phyloP scores from a whole-genome alignment of 2,329 filamentous ascomycete genomes.

The Colletotrichum sp. region DNA sequence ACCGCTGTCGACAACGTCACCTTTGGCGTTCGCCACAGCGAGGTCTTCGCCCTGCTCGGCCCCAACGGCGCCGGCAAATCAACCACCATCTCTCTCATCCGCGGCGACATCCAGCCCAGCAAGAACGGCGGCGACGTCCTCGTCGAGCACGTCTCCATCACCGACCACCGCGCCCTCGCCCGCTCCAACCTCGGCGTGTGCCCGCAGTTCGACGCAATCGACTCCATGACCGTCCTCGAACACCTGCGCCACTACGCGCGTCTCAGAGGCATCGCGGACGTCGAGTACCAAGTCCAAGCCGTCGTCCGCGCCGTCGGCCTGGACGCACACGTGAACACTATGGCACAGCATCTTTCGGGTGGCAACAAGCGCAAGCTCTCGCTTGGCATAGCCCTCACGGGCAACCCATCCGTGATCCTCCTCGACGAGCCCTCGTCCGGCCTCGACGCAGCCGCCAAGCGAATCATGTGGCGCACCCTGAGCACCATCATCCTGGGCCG shows the following conservation, averaged over 20 bases:
- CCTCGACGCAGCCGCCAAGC: slow-evolving; percentile 88
- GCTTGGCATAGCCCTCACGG: slow-evolving; percentile 89
- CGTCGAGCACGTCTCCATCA: slow-evolving; percentile 79
- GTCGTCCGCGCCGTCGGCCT: slow-evolving; percentile 83
- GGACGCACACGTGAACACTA: slow-evolving; percentile 70
- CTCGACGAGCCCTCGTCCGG: slow-evolving; percentile 90
- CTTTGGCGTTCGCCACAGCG: slow-evolving; percentile 78
- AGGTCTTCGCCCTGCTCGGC: slow-evolving; percentile 88
- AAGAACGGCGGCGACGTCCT: slow-evolving; percentile 77
- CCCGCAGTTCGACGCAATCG: slow-evolving; percentile 86
- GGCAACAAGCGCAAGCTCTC: slow-evolving; percentile 93
- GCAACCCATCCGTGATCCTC: slow-evolving; percentile 85
- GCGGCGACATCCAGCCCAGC: slow-evolving; percentile 81
- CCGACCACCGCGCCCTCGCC: slow-evolving; percentile 73
- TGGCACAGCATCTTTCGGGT: slow-evolving; percentile 81
- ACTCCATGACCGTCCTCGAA: slow-evolving; percentile 87
- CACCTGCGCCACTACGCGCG: slow-evolving; percentile 89
- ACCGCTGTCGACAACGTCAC: slow-evolving; percentile 88
- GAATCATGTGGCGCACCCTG: slow-evolving; percentile 91
- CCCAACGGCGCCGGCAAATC: slow-evolving; percentile 93
- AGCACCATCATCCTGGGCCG: slow-evolving; percentile 75
- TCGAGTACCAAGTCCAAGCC: slow-evolving; percentile 78
- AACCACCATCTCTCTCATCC: slow-evolving; percentile 86
- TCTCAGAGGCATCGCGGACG: slow-evolving; percentile 77
- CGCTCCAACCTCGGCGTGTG: slow-evolving; percentile 85